Conservation (phyloP, 2,329 filamentous ascomycete genomes). For the Xylaria hypoxylon region DNA sequence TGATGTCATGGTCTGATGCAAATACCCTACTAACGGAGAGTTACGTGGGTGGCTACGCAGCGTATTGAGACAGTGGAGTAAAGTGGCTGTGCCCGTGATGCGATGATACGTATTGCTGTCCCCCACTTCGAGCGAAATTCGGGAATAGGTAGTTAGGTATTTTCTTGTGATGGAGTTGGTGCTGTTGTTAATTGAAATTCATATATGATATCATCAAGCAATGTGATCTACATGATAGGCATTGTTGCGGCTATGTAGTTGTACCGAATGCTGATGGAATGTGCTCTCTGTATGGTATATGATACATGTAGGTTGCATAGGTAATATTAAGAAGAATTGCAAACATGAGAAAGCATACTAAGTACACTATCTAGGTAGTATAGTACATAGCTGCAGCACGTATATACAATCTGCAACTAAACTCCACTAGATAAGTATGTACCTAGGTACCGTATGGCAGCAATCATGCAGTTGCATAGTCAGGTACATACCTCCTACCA, state of each 20-base stretch:
- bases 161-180: not conserved
- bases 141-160: not conserved
- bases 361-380: too few relatives aligned
- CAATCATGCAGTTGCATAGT: too few relatives aligned
- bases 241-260: not conserved
- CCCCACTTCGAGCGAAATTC: slow-evolving; percentile 14
- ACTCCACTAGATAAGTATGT: too few relatives aligned
- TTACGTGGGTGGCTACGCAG: not conserved
- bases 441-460: too few relatives aligned
- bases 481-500: not conserved
- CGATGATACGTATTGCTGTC: not conserved
- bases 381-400: too few relatives aligned
- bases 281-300: not conserved
- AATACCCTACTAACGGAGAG: too few relatives aligned
- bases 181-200: not conserved
- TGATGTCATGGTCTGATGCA: not conserved
- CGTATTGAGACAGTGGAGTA: not conserved
- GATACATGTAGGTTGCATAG: too few relatives aligned
- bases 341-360: too few relatives aligned
- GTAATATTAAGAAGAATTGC: too few relatives aligned
- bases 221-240: not conserved
- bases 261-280: not conserved
- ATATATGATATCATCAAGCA: not conserved
- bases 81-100: slow-evolving; percentile 20
- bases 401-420: too few relatives aligned